Conservation (phyloP, 2,329 filamentous ascomycete species). For the Ceratocystiopsis brevicomis region DNA sequence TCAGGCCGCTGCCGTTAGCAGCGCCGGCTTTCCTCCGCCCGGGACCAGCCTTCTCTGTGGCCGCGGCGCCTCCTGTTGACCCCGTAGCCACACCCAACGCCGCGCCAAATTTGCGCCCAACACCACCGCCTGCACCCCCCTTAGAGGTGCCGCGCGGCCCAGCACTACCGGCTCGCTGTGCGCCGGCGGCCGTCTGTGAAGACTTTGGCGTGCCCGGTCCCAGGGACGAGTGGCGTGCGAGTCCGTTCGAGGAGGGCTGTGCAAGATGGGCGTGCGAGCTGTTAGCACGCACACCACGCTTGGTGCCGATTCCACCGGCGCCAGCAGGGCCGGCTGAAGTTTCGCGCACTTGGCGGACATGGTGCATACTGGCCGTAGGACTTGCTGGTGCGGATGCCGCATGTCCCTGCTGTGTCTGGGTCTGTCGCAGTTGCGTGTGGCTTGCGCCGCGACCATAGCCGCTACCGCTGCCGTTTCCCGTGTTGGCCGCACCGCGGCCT, state of each 20-base stretch:
- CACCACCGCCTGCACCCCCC: constrained; percentile 16
- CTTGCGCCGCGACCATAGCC: constrained; percentile 19
- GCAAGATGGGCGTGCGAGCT: constrained; percentile 28
- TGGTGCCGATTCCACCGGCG: constrained; percentile 19
- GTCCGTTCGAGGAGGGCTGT: constrained; percentile 30
- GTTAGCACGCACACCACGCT: constrained; percentile 31
- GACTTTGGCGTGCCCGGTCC: constrained; percentile 44
- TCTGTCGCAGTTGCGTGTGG: constrained; percentile 26
- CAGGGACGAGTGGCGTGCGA: constrained; percentile 43
- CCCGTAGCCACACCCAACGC: constrained; percentile 13
- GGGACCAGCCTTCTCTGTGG: constrained; percentile 11
- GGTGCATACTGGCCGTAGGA: constrained; percentile 40
- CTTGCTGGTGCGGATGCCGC: constrained; percentile 40
- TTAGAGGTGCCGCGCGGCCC: constrained; percentile 36
- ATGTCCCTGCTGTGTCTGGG: constrained; percentile 28
- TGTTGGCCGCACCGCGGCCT: not conserved
- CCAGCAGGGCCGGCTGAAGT: constrained; percentile 36
- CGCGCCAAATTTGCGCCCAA: constrained; percentile 27
- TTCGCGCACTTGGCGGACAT: constrained; percentile 37
- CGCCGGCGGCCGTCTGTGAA: constrained; percentile 11
- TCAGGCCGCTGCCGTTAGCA: constrained; percentile 17
- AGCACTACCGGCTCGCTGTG: constrained; percentile 33
- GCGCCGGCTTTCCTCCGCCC: constrained; percentile 9
- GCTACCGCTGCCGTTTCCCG: not conserved
- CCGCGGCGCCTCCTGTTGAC: not conserved